A percentile compares a stretch with the other conserved stretches of the same genome.
phyloP scores from a whole-genome alignment of 331 rosid species.

The Malus hybrid region DNA sequence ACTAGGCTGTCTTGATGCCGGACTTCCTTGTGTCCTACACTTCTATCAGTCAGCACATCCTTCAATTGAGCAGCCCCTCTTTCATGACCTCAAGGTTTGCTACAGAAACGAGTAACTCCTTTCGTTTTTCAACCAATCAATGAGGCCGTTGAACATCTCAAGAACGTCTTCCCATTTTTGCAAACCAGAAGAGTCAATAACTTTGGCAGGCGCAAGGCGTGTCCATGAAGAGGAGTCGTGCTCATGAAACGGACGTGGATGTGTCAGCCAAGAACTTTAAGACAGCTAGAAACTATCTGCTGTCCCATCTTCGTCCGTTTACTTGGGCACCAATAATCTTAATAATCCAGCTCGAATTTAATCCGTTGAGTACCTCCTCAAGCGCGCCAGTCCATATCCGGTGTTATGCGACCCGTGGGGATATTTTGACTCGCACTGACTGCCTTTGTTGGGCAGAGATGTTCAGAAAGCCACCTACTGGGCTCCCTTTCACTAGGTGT shows the following conservation, averaged over 20 bases:
- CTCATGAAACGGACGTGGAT: slow-evolving; percentile 24
- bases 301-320: slow-evolving; percentile 38
- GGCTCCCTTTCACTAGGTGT: slow-evolving; percentile 52
- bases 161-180: slow-evolving; percentile 78
- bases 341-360: slow-evolving; percentile 51
- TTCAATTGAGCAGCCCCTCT: slow-evolving; percentile 77
- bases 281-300: slow-evolving; percentile 65
- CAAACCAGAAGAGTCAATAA: slow-evolving; percentile 19
- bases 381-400: slow-evolving; percentile 60
- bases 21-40: slow-evolving; percentile 60
- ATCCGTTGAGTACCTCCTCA: slow-evolving; percentile 43
- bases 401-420: slow-evolving; percentile 69
- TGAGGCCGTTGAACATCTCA: slow-evolving; percentile 69
- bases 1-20: slow-evolving; percentile 60
- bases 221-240: slow-evolving; percentile 67
- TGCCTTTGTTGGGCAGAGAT: slow-evolving; percentile 80
- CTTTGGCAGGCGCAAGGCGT: slow-evolving; percentile 46
- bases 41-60: slow-evolving; percentile 54
- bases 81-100: slow-evolving; percentile 65
- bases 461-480: slow-evolving; percentile 48
- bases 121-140: slow-evolving; percentile 42
- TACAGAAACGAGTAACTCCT: slow-evolving; percentile 29
- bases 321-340: slow-evolving; percentile 25
- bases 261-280: slow-evolving; percentile 45
- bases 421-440: slow-evolving; percentile 40